Evolutionary conservation across 2,329 filamentous ascomycete genomes (phyloP), one percentile per base, ranked within the genome.

Genomic region (Cordyceps cateniannulata): DNA sequence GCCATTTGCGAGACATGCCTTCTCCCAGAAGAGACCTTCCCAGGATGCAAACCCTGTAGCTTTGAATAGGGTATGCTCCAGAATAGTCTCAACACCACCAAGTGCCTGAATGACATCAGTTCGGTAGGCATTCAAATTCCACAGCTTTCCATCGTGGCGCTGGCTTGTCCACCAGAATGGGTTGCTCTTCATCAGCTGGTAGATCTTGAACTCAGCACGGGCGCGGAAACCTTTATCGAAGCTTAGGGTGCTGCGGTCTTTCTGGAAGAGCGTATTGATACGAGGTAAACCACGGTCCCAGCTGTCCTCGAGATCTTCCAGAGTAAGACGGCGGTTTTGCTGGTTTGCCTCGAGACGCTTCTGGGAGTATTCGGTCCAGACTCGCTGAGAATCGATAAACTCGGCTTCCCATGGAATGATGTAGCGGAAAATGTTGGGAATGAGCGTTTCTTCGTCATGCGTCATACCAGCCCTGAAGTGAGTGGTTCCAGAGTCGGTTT

Each of bases 101-200:
- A 97, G 77, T 0, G 93, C 93, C 72, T 98, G 95, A 62, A 99
- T 99, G 10, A 97, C 92, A 77, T 99, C 95, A 7, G 95, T 97
- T 64, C 95, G 82, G 76, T 98, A 97, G 1, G 91, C 90, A 66
- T 98, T 98, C 59, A 99, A 75, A 65, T 97, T 97, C 95, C 95
- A 99, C 5, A 99, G 76, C 71, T 98, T 98, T 71, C 95, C 95
- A 69, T 99, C 95, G 69, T 99, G 96, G 44, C 95, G 83, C 74
- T 98, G 93, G 69, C 90, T 96, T 4, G 95, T 99, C 95, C 95
- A 99, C 92, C 93, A 97, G 81, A 98, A 98, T 0, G 95, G 95
- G 72, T 98, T 97, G 76, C 89, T 96, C 85, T 96, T 97, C 93
- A 99, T 98, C 63, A 98, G 81, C 73, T 98, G 93, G 72, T 98